Conservation (phyloP, 176 grass and related monocot genomes). For the Triticum turgidum region DNA sequence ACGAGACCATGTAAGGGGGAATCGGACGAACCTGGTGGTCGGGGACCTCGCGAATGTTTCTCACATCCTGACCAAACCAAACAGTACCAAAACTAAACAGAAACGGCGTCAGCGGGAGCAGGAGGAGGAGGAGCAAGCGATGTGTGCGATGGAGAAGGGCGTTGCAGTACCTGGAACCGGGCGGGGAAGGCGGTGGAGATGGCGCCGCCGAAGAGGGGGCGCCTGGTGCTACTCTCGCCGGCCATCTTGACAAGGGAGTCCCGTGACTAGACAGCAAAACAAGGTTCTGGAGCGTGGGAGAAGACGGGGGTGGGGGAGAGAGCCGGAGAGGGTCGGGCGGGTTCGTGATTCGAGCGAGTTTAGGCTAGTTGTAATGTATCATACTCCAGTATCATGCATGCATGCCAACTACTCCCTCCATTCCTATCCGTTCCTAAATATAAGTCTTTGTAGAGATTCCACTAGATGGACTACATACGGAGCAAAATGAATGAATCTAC, state of each 20-base stretch:
- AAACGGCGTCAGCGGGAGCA: not conserved
- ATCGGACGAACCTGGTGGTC: conserved; percentile 66
- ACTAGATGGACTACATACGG: no score
- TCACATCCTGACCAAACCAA: conserved; percentile 60
- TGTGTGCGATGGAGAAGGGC: not conserved
- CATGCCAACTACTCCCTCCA: no score
- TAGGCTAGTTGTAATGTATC: not conserved
- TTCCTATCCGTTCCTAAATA: no score
- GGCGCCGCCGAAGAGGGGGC: conserved; percentile 82
- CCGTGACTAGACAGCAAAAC: not conserved
- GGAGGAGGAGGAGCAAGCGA: not conserved
- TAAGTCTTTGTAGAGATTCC: no score
- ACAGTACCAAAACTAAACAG: not conserved
- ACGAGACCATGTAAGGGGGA: not conserved
- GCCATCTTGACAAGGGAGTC: conserved; percentile 35
- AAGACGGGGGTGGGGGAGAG: not conserved
- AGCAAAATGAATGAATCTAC: no score
- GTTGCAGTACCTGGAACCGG: conserved; percentile 60
- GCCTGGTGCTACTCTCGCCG: conserved; percentile 43
- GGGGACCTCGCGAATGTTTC: conserved; percentile 75
- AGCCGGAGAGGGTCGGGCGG: not conserved
- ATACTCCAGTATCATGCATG: no score
- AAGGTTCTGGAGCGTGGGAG: conserved; percentile 28
- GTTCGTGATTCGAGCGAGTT: not conserved
- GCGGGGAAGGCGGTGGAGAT: conserved; percentile 64